A percentile compares a stretch with the other conserved stretches of the same genome.
phyloP scores from a whole-genome alignment of 2,329 filamentous ascomycete genomes.

The Verruconis gallopava region DNA sequence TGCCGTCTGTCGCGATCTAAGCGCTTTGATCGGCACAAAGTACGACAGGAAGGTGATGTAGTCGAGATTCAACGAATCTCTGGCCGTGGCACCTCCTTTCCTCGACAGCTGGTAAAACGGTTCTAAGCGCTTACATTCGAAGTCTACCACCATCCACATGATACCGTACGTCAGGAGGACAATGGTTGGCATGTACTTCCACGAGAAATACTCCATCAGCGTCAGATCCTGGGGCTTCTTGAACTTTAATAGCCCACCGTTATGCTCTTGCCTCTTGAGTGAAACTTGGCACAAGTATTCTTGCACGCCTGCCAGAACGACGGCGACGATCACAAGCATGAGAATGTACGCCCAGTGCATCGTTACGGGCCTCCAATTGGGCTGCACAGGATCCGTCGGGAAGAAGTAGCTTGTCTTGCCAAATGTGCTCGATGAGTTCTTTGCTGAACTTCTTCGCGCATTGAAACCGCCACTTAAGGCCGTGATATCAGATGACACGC shows the following conservation, averaged over 20 bases:
- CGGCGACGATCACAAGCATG: conserved; percentile 21
- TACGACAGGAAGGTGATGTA: conserved; percentile 59
- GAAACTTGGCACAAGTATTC: conserved; percentile 26
- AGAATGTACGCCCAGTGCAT: conserved; percentile 26
- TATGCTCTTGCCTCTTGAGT: conserved; percentile 14
- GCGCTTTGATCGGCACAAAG: conserved; percentile 48
- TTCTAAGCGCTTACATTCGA: conserved; percentile 37
- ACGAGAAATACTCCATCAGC: conserved; percentile 22
- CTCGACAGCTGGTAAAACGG: conserved; percentile 33
- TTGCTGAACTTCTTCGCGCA: conserved; percentile 17
- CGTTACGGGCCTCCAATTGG: conserved; percentile 25
- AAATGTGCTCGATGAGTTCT: conserved; percentile 17
- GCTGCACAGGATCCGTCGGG: conserved; percentile 26
- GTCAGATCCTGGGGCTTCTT: conserved; percentile 18
- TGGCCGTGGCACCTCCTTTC: conserved; percentile 24
- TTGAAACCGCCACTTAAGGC: conserved; percentile 17
- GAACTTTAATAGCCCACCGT: conserved; percentile 20
- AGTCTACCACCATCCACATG: conserved; percentile 37
- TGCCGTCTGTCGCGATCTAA: conserved; percentile 52
- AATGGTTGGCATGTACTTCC: conserved; percentile 31
- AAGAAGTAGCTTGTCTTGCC: conserved; percentile 26
- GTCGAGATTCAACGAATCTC: conserved; percentile 55
- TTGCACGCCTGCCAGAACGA: conserved; percentile 22
- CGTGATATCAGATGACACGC: conserved; percentile 28
- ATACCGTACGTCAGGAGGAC: conserved; percentile 37